These are phyloP conservation scores for Alternaria angustiovoidea DNA, from an alignment of 2,329 filamentous ascomycete species.

Conservation along the genomic window DNA sequence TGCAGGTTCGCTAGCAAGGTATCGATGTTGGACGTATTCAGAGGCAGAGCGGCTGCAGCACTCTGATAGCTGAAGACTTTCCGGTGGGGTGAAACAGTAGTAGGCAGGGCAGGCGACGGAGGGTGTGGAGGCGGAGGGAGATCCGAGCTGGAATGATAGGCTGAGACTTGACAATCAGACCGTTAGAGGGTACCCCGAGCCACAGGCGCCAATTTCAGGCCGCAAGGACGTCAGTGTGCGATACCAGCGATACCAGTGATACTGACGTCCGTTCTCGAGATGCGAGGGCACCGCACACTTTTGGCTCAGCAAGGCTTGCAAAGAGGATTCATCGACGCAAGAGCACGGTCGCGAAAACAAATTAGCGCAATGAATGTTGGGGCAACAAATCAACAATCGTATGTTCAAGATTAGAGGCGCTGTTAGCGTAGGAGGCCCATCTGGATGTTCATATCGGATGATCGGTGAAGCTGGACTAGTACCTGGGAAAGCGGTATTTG, in stretches of 20 bases:
- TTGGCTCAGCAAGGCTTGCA: conserved; percentile 10
- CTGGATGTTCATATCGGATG: conserved; percentile 12
- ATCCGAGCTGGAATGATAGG: conserved; percentile 11
- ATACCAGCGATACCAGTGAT: background rate
- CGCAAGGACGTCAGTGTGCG: background rate
- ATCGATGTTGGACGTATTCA: conserved; percentile 21
- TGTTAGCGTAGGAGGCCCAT: conserved; percentile 10
- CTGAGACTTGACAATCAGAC: conserved; percentile 7
- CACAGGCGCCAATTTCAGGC: conserved; percentile 2
- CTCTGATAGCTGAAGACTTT: conserved; percentile 13
- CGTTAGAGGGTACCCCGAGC: background rate
- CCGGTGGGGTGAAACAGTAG: conserved; percentile 6
- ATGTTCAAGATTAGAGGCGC: conserved; percentile 4
- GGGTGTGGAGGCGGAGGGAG: conserved; percentile 10
- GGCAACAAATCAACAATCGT: conserved; percentile 16
- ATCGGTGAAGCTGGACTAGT: background rate
- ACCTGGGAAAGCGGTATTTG: background rate
- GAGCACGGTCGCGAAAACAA: conserved; percentile 19
- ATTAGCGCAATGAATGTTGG: conserved; percentile 17
- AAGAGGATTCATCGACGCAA: background rate
- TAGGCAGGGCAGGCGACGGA: conserved; percentile 12
- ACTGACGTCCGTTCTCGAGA: background rate
- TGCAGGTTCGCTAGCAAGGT: conserved; percentile 9
- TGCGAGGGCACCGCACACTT: conserved; percentile 12
- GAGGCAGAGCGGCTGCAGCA: conserved; percentile 4